These are phyloP conservation scores for Canariomyces notabilis DNA, from an alignment of 2,329 filamentous ascomycete species.

Conservation along the genomic window DNA sequence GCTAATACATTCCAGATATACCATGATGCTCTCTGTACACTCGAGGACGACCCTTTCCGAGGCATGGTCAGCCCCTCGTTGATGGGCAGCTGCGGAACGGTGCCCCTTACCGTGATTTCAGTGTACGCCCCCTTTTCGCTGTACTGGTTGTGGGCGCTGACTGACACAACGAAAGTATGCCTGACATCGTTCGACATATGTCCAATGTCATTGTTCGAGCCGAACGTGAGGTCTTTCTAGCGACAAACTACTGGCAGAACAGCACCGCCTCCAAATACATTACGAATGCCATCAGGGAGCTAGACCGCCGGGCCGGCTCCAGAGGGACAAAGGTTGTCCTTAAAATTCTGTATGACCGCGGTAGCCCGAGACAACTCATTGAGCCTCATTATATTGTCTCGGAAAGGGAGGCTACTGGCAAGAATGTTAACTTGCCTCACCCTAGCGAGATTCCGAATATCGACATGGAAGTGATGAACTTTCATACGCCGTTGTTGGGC, in stretches of 20 bases:
- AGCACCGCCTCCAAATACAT: conserved; percentile 64
- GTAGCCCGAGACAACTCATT: conserved; percentile 57
- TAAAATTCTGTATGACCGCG: conserved; percentile 72
- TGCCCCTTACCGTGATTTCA: conserved; percentile 65
- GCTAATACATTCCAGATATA: conserved; percentile 47
- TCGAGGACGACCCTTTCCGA: conserved; percentile 46
- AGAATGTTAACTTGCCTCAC: conserved; percentile 55
- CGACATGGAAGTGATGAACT: conserved; percentile 68
- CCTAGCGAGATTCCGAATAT: conserved; percentile 64
- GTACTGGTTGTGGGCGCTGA: neutral
- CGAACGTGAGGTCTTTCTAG: conserved; percentile 66
- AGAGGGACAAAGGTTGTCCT: conserved; percentile 56
- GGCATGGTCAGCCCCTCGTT: conserved; percentile 50
- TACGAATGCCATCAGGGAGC: conserved; percentile 62
- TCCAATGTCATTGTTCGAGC: conserved; percentile 71
- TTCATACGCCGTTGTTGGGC: conserved; percentile 63
- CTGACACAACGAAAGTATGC: conserved; percentile 37
- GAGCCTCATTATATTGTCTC: conserved; percentile 60
- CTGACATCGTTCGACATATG: conserved; percentile 69
- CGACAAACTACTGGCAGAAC: conserved; percentile 71
- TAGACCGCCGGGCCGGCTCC: conserved; percentile 59
- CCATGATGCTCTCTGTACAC: conserved; percentile 55
- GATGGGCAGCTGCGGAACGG: conserved; percentile 52
- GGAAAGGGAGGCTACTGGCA: conserved; percentile 53
- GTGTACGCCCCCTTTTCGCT: conserved; percentile 33